Evolutionary conservation across 2,329 filamentous ascomycete species (phyloP).

Genomic region (Colletotrichum aenigma): DNA sequence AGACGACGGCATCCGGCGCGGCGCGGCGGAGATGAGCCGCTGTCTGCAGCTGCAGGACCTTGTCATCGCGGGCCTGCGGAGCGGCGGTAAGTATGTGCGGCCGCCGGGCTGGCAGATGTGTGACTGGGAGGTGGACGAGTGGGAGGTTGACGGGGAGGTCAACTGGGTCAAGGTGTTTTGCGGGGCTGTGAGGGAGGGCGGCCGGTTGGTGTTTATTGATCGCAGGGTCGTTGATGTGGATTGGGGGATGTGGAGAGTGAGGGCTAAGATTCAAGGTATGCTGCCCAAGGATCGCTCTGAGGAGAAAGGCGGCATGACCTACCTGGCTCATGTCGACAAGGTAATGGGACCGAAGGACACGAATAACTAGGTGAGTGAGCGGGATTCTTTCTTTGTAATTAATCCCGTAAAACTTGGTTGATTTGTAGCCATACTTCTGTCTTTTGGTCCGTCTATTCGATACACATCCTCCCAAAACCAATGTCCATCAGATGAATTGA

Average conservation of each 20-base stretch:
- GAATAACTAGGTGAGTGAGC: background rate
- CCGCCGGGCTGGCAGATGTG: background rate
- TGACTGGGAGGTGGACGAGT: background rate
- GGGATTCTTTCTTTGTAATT: background rate
- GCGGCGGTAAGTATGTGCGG: background rate
- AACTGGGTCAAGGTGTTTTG: conserved; percentile 18
- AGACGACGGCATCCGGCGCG: background rate
- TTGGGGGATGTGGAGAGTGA: conserved; percentile 1
- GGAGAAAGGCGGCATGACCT: background rate
- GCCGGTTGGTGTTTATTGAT: conserved; percentile 11
- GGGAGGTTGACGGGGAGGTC: background rate
- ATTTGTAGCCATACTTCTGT: background rate
- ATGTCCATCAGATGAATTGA: background rate
- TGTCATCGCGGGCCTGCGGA: conserved; percentile 2
- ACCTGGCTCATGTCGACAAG: background rate
- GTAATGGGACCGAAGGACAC: background rate
- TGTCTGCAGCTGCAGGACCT: conserved; percentile 5
- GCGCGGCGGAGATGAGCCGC: background rate
- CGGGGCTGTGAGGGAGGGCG: conserved; percentile 8
- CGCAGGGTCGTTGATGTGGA: background rate
- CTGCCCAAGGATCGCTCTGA: background rate
- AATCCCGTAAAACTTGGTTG: background rate
- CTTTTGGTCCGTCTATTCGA: background rate
- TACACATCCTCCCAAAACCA: background rate
- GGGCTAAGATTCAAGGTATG: background rate